Percentiles rank a stretch among this genome's conserved stretches.
phyloP scores from a whole-genome alignment of 495 filamentous ascomycete genomes.

The Bombardia bombarda region DNA sequence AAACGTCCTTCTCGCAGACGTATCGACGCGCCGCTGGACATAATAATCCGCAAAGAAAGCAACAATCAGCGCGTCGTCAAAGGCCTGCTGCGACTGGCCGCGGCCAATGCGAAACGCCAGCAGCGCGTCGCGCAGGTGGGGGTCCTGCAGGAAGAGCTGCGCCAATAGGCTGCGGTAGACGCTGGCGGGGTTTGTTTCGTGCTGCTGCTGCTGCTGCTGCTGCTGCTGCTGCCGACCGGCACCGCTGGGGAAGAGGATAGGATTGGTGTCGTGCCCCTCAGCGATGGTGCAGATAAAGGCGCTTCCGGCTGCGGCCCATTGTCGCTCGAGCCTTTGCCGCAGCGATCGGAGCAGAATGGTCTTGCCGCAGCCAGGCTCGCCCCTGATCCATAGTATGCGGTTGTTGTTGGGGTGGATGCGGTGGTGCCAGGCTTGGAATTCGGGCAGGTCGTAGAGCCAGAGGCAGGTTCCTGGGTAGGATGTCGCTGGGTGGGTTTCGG shows the following conservation, averaged over 20 bases:
- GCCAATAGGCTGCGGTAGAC: slow-evolving; percentile 27
- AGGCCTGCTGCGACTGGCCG: slow-evolving; percentile 1
- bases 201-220: slow-evolving; percentile 5
- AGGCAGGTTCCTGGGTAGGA: slow-evolving; percentile 28
- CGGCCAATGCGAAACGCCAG: slow-evolving; percentile 12
- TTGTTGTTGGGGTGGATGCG: slow-evolving; percentile 21
- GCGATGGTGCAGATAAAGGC: slow-evolving; percentile 22
- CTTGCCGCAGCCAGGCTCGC: slow-evolving; percentile 27
- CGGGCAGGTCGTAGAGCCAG: slow-evolving; percentile 25
- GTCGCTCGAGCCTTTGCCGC: slow-evolving; percentile 17
- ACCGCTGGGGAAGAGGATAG: slow-evolving; percentile 10
- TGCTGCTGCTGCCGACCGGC: no score
- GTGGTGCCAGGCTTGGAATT: slow-evolving; percentile 31
- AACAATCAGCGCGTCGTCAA: slow-evolving; percentile 24
- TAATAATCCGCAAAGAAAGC: slow-evolving; percentile 32
- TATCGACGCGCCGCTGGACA: slow-evolving; percentile 19
- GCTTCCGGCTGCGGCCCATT: slow-evolving; percentile 22
- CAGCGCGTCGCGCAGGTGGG: slow-evolving; percentile 19
- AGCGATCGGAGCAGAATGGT: slow-evolving; percentile 24
- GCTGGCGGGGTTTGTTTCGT: slow-evolving; percentile 12
- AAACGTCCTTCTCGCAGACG: slow-evolving; percentile 22
- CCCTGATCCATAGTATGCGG: slow-evolving; percentile 30
- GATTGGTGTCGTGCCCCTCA: slow-evolving; percentile 15
- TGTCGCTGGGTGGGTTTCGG: slow-evolving; percentile 12
- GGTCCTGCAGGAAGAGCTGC: slow-evolving; percentile 27